These are phyloP conservation scores for Delphinella strobiligena DNA, from an alignment of 2,329 filamentous ascomycete genomes.

Conservation along the genomic window DNA sequence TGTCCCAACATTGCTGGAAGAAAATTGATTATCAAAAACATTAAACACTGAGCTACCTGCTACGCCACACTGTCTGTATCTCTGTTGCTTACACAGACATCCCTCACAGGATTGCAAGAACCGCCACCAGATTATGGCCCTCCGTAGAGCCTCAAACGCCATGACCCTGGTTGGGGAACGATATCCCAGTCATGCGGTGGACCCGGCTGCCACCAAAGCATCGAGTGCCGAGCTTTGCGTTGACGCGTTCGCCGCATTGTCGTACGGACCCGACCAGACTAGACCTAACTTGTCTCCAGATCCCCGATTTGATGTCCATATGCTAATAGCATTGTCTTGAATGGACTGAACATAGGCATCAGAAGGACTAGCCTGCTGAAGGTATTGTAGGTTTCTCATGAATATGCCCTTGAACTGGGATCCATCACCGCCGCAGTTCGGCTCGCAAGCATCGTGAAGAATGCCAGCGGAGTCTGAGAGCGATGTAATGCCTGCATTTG, in stretches of 20 bases:
- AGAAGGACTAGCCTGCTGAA: slow-evolving; percentile 40
- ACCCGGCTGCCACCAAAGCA: slow-evolving; percentile 48
- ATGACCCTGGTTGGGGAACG: too few relatives aligned
- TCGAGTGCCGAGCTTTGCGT: slow-evolving; percentile 57
- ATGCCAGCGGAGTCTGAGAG: slow-evolving; percentile 26
- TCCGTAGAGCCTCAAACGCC: too few relatives aligned
- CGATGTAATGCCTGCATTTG: slow-evolving; percentile 23
- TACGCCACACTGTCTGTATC: too few relatives aligned
- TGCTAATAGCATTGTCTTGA: slow-evolving; percentile 46
- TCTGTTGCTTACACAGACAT: too few relatives aligned
- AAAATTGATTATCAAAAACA: too few relatives aligned
- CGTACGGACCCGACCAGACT: slow-evolving; percentile 50
- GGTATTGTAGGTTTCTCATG: slow-evolving; percentile 48
- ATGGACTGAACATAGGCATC: slow-evolving; percentile 43
- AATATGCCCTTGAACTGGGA: slow-evolving; percentile 64
- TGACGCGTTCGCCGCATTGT: slow-evolving; percentile 35
- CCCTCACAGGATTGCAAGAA: too few relatives aligned
- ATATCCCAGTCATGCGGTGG: neutral
- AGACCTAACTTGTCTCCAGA: slow-evolving; percentile 38
- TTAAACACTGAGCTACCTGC: too few relatives aligned
- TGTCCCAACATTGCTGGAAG: too few relatives aligned
- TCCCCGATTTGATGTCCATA: slow-evolving; percentile 50
- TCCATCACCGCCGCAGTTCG: slow-evolving; percentile 20
- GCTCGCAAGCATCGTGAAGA: slow-evolving; percentile 26
- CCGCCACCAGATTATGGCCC: too few relatives aligned